phyloP scores from a whole-genome alignment of 75 land plant species.

The Adiantum capillusveneris region DNA sequence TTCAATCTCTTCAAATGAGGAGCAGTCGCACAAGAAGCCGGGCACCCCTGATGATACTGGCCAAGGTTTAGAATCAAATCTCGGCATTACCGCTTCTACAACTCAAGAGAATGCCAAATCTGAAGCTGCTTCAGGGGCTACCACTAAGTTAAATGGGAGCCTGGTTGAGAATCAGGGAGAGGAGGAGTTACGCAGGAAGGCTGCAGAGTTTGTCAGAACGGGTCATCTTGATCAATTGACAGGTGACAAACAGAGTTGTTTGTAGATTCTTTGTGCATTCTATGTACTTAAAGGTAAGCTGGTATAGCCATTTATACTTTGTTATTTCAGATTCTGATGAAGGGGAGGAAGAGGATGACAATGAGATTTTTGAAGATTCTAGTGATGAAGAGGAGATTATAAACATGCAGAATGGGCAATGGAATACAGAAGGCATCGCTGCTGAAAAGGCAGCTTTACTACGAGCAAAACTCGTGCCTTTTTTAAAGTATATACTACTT shows the following conservation, averaged over 20 bases:
- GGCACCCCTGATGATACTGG: no score
- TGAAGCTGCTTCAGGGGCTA: no score
- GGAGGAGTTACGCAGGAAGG: neutral
- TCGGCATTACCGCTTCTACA: no score
- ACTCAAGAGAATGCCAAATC: no score
- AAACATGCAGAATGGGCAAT: neutral
- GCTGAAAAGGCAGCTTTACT: conserved; percentile 19
- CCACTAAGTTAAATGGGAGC: no score
- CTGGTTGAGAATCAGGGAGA: neutral
- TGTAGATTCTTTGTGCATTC: no score
- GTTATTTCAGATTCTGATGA: conserved; percentile 1
- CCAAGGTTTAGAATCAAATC: no score
- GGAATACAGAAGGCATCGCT: conserved; percentile 10
- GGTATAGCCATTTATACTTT: neutral
- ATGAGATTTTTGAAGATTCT: conserved; percentile 13
- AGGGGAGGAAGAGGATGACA: conserved; percentile 11
- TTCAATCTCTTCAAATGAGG: no score
- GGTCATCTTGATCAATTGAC: neutral
- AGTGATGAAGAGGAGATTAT: conserved; percentile 10
- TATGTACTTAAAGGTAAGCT: conserved; percentile 1
- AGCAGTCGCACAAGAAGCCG: no score
- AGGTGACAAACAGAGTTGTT: neutral
- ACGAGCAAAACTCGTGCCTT: conserved; percentile 15
- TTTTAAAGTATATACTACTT: neutral
- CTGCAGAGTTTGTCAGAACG: conserved; percentile 1